Evolutionary conservation across 768 basidiomycete species (phyloP), one percentile per base, ranked within the genome.

Genomic region (Lentinula raphanica): DNA sequence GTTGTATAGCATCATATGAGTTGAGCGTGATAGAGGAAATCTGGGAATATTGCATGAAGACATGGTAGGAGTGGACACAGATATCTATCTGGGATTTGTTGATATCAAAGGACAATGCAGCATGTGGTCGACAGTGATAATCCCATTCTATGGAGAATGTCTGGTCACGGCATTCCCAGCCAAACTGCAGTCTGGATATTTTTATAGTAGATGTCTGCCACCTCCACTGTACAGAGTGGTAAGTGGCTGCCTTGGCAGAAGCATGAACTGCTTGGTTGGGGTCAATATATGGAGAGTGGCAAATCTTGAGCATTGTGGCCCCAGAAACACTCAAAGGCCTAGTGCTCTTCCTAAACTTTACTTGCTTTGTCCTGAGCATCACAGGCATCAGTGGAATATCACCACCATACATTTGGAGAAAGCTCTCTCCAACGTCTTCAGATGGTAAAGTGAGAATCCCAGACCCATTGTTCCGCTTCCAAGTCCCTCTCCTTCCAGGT

Each of bases 101-200:
- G n/a, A n/a, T n/a, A n/a, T n/a, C n/a, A n/a, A n/a, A n/a, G n/a
- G n/a, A n/a, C n/a, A n/a, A n/a, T n/a, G n/a, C n/a, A n/a, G n/a
- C n/a, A n/a, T n/a, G n/a, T n/a, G n/a, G n/a, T n/a, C n/a, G n/a
- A 1, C 67, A 71, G 7, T 40, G 17, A 25, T 71, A 68, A 67
- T 82, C 80, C 76, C 79, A 84, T 67, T 88, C 85, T 49, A 80
- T 67, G 12, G 86, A 88, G 60, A 81, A 78, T 0, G 76, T 72
- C 5, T 71, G 66, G 63, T 85, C 83, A 15, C 84, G 75, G 59
- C 85, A 86, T 63, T 76, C 72, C 85, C 83, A 84, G 9, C 83
- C 81, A 60, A 85, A 85, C 62, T 86, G 84, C 28, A 87, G 59
- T 5, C 68, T 64, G 4, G 59, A 60, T 49, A 85, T 63, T 5